Percentiles rank a stretch among this genome's conserved stretches.
Evolutionary conservation across 2,329 filamentous ascomycete species (phyloP).

Genomic region (Colletotrichum plurivorum): DNA sequence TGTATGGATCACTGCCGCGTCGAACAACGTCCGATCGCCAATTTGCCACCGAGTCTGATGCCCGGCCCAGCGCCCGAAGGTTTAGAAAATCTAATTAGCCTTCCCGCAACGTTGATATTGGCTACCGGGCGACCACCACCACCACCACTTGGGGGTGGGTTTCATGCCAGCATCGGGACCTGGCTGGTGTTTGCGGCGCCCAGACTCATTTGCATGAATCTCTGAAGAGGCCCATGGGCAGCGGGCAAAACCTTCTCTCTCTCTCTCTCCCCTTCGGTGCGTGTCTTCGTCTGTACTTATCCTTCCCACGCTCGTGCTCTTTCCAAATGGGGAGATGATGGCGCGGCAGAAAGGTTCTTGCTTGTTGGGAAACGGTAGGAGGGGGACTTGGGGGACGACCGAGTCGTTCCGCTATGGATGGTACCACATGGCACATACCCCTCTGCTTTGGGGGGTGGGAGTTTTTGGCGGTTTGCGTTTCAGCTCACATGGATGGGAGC

Average conservation of each 20-base stretch:
- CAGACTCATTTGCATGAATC: constrained; percentile 17
- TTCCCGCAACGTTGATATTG: constrained; percentile 3
- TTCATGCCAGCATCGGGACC: constrained; percentile 16
- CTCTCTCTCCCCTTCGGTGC: too few species aligned
- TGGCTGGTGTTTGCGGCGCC: not conserved
- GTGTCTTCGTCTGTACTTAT: not conserved
- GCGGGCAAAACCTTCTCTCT: constrained; percentile 1
- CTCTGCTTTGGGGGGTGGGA: not conserved
- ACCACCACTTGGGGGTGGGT: not conserved
- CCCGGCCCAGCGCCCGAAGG: not conserved
- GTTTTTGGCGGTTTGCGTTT: constrained; percentile 17
- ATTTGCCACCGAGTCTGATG: not conserved
- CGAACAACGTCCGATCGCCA: not conserved
- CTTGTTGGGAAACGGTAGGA: not conserved
- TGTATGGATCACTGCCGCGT: not conserved
- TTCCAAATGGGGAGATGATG: not conserved
- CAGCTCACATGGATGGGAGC: not conserved
- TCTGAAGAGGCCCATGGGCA: not conserved
- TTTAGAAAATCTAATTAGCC: not conserved
- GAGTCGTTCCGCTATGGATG: constrained; percentile 17
- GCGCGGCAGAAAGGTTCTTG: not conserved
- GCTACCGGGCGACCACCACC: not conserved
- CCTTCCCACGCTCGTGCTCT: not conserved
- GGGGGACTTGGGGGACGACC: not conserved
- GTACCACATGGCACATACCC: constrained; percentile 8